phyloP scores from a whole-genome alignment of 2,329 filamentous ascomycete genomes.

The Venturia carpophila region DNA sequence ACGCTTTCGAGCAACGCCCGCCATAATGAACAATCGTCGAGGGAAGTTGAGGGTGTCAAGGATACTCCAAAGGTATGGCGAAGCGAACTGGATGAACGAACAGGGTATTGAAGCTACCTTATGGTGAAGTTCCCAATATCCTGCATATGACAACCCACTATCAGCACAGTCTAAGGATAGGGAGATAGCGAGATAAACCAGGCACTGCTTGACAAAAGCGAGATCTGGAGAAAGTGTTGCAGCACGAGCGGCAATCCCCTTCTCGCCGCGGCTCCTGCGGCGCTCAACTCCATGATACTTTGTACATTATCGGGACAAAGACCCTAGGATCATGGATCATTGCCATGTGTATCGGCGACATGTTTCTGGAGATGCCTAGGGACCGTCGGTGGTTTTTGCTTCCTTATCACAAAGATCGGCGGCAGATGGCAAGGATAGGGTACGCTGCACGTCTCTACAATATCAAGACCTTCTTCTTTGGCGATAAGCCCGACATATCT shows the following conservation, averaged over 20 bases:
- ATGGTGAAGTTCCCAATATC: not conserved
- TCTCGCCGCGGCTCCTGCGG: not conserved
- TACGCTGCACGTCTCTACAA: not conserved
- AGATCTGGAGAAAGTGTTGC: not conserved
- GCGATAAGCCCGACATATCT: no score
- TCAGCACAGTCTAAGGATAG: not conserved
- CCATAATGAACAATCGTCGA: not conserved
- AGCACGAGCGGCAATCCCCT: not conserved
- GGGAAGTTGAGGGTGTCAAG: not conserved
- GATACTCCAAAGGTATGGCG: not conserved
- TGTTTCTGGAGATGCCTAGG: not conserved
- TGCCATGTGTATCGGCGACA: not conserved
- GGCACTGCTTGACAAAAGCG: not conserved
- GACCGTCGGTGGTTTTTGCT: not conserved
- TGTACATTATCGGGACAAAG: not conserved
- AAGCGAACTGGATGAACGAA: not conserved
- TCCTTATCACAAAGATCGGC: conserved; percentile 3
- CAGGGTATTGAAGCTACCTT: not conserved
- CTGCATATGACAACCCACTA: not conserved
- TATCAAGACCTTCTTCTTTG: no score
- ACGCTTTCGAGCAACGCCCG: not conserved
- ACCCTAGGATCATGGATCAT: not conserved
- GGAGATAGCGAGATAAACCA: not conserved
- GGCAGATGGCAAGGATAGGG: not conserved
- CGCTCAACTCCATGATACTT: not conserved